phyloP scores from a whole-genome alignment of 2,329 filamentous ascomycete genomes.

The Beauveria rudraprayagi region DNA sequence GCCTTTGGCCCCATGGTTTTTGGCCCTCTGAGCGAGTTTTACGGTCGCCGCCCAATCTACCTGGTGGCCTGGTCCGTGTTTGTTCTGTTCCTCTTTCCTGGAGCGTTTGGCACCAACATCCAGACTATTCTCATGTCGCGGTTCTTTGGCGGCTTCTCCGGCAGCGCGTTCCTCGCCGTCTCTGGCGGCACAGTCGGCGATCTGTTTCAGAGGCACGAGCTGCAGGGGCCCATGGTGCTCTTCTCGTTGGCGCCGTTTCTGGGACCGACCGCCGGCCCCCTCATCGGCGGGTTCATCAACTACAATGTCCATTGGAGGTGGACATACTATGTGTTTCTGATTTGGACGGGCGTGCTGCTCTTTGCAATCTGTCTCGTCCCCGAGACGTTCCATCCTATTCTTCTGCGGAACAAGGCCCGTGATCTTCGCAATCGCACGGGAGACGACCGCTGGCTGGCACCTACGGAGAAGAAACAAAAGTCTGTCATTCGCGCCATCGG shows the following conservation, averaged over 20 bases:
- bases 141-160: conserved; percentile 69
- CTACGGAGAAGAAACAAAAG: conserved; percentile 63
- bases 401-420: conserved; percentile 65
- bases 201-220: conserved; percentile 58
- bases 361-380: conserved; percentile 63
- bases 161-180: conserved; percentile 62
- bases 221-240: conserved; percentile 77
- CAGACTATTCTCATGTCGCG: conserved; percentile 68
- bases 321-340: conserved; percentile 78
- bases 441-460: conserved; percentile 67
- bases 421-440: conserved; percentile 65
- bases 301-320: conserved; percentile 66
- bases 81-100: conserved; percentile 72
- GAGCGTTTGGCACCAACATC: conserved; percentile 75
- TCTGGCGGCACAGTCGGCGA: conserved; percentile 83
- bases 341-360: conserved; percentile 65
- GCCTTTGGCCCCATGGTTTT: conserved; percentile 55
- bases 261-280: conserved; percentile 50
- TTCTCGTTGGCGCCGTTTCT: conserved; percentile 61
- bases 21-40: conserved; percentile 65
- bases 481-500: conserved; percentile 57
- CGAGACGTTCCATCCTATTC: conserved; percentile 76
- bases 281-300: conserved; percentile 76
- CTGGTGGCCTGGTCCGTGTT: conserved; percentile 66
- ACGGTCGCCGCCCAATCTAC: conserved; percentile 75